phyloP scores from a whole-genome alignment of 805 yeast species.

The Saccharomycopsis sp. region DNA sequence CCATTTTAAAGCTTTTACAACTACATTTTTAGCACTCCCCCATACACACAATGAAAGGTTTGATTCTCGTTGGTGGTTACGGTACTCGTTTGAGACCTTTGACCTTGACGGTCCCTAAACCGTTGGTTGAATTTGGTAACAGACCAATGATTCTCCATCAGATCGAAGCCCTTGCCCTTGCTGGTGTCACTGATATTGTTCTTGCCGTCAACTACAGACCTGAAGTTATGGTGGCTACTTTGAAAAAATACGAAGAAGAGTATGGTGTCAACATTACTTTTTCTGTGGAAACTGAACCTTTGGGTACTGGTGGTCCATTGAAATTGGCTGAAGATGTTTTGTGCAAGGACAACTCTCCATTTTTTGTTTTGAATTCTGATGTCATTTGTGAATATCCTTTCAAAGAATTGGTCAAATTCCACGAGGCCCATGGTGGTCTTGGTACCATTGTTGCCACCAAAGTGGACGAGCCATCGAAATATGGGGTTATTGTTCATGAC shows the following conservation, averaged over 20 bases:
- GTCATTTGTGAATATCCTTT: slow-evolving; percentile 99
- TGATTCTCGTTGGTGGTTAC: slow-evolving; percentile 98
- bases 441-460: slow-evolving; percentile 99
- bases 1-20: too few relatives aligned
- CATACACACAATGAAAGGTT: slow-evolving; percentile 65
- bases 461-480: slow-evolving; percentile 98
- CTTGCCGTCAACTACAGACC: slow-evolving; percentile 99
- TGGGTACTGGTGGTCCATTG: slow-evolving; percentile 99
- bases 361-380: slow-evolving; percentile 96
- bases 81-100: slow-evolving; percentile 99
- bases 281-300: slow-evolving; percentile 98
- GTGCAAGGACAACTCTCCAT: slow-evolving; percentile 91
- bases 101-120: slow-evolving; percentile 91
- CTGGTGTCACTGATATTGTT: slow-evolving; percentile 98
- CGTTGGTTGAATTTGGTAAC: slow-evolving; percentile 96
- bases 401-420: slow-evolving; percentile 85
- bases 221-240: slow-evolving; percentile 94
- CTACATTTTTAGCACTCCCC: neutral
- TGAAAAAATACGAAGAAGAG: slow-evolving; percentile 87
- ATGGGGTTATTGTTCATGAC: slow-evolving; percentile 99
- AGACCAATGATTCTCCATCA: slow-evolving; percentile 99
- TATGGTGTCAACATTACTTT: slow-evolving; percentile 93
- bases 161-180: slow-evolving; percentile 94
- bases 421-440: slow-evolving; percentile 89
- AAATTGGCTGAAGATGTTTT: slow-evolving; percentile 91